Evolutionary conservation across 208 protist species (phyloP).

Genomic region (Borovskyia barvae): DNA sequence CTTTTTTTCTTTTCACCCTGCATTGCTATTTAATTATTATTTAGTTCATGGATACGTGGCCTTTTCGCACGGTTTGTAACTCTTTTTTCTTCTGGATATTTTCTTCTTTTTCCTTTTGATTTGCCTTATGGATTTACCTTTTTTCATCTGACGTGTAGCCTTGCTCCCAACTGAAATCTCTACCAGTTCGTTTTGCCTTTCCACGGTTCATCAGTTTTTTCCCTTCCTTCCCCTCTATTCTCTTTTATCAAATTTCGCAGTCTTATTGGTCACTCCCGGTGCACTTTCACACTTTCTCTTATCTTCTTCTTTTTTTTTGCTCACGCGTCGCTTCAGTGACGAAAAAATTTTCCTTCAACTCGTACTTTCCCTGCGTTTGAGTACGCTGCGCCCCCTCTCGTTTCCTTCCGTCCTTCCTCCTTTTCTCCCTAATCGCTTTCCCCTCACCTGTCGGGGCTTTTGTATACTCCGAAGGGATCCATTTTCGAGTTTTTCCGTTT

Average conservation of each 20-base stretch:
- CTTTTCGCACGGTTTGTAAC: neutral
- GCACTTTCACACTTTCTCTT: slow-evolving; percentile 1
- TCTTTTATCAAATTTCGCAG: neutral
- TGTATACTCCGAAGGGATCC: neutral
- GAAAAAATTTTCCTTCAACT: neutral
- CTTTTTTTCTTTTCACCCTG: neutral
- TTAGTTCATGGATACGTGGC: neutral
- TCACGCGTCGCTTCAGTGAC: neutral
- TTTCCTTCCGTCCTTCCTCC: neutral
- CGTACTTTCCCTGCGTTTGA: neutral
- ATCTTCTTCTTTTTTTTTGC: neutral
- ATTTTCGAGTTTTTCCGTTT: neutral
- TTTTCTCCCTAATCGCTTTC: neutral
- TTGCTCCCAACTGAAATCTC: no score
- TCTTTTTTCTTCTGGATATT: neutral
- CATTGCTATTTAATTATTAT: neutral
- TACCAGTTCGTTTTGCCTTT: no score
- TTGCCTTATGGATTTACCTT: no score
- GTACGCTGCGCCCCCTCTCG: neutral
- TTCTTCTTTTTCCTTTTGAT: neutral
- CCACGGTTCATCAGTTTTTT: slow-evolving; percentile 5
- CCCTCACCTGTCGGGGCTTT: neutral
- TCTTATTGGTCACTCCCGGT: neutral
- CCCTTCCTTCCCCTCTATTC: slow-evolving; percentile 1
- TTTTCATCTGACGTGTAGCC: no score